A percentile compares a stretch with the other conserved stretches of the same genome.
Conservation (phyloP, 108 stramenopile genomes). For the Pseudonitzschia pungens region DNA sequence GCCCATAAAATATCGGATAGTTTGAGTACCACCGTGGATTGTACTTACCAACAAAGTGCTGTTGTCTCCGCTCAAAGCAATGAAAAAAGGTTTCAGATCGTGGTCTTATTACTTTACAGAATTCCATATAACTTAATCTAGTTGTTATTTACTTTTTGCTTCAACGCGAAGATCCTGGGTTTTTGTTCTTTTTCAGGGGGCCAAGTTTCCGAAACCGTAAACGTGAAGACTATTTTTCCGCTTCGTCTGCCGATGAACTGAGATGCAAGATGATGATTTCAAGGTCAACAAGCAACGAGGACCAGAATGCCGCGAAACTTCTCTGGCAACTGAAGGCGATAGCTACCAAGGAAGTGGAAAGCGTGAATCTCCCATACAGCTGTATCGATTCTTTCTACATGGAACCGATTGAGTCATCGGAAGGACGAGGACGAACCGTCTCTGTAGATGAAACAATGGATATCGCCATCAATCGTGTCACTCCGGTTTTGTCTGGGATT, state of each 20-base stretch:
- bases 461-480: not conserved
- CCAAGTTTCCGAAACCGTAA: not conserved
- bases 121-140: slow-evolving; percentile 11
- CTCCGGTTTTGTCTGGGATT: slow-evolving; percentile 1
- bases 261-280: slow-evolving; percentile 4
- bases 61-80: slow-evolving; percentile 9
- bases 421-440: slow-evolving; percentile 25
- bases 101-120: slow-evolving; percentile 3
- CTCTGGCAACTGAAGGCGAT: slow-evolving; percentile 34
- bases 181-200: not conserved
- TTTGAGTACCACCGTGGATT: slow-evolving; percentile 3
- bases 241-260: not conserved
- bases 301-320: slow-evolving; percentile 26
- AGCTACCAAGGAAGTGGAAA: slow-evolving; percentile 34
- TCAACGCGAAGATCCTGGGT: not conserved
- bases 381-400: slow-evolving; percentile 20
- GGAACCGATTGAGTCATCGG: not conserved
- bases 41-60: not conserved
- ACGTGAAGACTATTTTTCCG: not conserved
- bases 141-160: not conserved
- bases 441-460: slow-evolving; percentile 27
- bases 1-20: slow-evolving; percentile 9
- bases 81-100: slow-evolving; percentile 11
- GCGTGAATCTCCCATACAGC: slow-evolving; percentile 12
- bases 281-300: slow-evolving; percentile 15